Conservation (phyloP, 345 rosid genomes). For the Euphorbia tirucalli region DNA sequence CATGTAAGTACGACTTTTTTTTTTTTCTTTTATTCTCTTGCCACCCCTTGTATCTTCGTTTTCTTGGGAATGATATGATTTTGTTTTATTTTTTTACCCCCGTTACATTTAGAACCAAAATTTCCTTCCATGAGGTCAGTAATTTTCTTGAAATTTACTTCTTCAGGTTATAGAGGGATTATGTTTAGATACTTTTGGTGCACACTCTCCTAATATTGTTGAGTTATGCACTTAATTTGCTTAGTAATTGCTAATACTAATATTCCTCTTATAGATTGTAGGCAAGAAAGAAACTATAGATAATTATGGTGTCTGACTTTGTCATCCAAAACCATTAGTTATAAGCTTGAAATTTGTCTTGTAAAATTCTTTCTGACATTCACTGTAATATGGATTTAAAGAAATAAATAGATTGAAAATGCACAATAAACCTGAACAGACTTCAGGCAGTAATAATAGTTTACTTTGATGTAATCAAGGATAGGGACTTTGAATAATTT, state of each 20-base stretch:
- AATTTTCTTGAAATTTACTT: not conserved
- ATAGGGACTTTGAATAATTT: too few species aligned
- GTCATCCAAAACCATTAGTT: too few species aligned
- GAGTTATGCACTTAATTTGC: not conserved
- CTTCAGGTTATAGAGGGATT: not conserved
- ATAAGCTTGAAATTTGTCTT: too few species aligned
- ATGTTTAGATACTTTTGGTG: not conserved
- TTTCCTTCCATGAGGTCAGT: not conserved
- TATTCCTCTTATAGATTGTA: not conserved
- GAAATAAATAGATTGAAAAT: too few species aligned
- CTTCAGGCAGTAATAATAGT: too few species aligned
- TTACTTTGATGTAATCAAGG: too few species aligned
- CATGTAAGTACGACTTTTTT: constrained; percentile 55
- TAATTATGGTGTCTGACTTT: not conserved
- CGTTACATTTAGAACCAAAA: not conserved
- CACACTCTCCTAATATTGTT: not conserved
- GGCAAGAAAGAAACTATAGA: not conserved
- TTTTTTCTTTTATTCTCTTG: not conserved
- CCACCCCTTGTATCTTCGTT: not conserved
- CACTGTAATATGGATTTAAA: not conserved
- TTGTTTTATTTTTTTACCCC: not conserved
- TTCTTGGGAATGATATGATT: not conserved
- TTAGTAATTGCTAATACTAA: not conserved
- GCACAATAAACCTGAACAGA: not conserved
- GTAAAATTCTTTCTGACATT: not conserved